phyloP scores from a whole-genome alignment of 257 asterid species.

The Gentiana straminea region DNA sequence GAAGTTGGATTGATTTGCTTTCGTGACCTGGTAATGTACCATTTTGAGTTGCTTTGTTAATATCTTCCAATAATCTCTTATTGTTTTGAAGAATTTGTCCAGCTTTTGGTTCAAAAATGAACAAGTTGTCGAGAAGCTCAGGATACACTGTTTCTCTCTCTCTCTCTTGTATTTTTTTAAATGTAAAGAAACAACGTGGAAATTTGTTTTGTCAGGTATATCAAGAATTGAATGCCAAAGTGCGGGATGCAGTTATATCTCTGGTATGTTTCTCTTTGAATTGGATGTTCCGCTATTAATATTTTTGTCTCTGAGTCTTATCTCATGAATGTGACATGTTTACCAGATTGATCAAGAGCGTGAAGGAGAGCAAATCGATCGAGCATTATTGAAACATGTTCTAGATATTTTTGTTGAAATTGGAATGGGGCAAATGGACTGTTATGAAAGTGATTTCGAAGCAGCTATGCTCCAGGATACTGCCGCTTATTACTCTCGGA shows the following conservation, averaged over 20 bases:
- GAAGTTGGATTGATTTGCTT: slow-evolving; percentile 96
- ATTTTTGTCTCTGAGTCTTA: not conserved
- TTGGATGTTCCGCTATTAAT: not conserved
- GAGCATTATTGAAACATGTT: slow-evolving; percentile 83
- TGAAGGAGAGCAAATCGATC: slow-evolving; percentile 93
- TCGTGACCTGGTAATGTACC: slow-evolving; percentile 62
- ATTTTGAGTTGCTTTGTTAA: not conserved
- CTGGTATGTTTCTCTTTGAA: slow-evolving; percentile 39
- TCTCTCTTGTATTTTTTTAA: slow-evolving; percentile 4
- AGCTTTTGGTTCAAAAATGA: no score
- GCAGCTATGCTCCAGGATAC: slow-evolving; percentile 72
- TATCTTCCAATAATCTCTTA: no score
- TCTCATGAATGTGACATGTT: slow-evolving; percentile 6
- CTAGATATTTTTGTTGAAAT: slow-evolving; percentile 93
- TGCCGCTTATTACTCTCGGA: slow-evolving; percentile 92
- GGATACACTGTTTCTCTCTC: not conserved
- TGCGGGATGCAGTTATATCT: slow-evolving; percentile 89
- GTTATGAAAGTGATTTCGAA: slow-evolving; percentile 82
- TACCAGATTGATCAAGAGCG: slow-evolving; percentile 91
- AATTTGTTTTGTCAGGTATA: slow-evolving; percentile 54
- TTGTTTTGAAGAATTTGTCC: no score
- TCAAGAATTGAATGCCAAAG: slow-evolving; percentile 65
- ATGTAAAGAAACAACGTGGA: not conserved
- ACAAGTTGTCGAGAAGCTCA: no score
- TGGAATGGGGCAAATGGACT: slow-evolving; percentile 91